Conservation (phyloP, 768 basidiomycete genomes). For the Pleurotus pulmonarius region DNA sequence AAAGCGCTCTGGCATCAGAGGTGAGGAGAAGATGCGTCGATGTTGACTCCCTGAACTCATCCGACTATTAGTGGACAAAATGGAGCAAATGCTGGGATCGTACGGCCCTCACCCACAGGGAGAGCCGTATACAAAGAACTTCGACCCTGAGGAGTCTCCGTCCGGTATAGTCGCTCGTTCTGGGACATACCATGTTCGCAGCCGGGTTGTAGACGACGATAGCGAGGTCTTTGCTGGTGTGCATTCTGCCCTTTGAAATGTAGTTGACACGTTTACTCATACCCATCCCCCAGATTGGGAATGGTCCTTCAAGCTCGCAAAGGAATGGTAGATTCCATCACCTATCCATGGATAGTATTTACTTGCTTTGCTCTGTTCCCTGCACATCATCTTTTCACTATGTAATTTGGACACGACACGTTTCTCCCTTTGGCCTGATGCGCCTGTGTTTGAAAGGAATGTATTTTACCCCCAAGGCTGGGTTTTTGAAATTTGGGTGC, state of each 20-base stretch:
- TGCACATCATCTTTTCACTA: conserved; percentile 13
- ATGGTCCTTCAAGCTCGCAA: conserved; percentile 89
- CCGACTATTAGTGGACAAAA: conserved; percentile 68
- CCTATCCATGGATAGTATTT: conserved; percentile 11
- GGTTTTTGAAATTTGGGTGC: neutral
- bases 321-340: conserved; percentile 71
- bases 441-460: neutral
- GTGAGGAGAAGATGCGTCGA: conserved; percentile 30
- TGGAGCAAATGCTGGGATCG: conserved; percentile 93
- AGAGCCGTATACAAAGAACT: conserved; percentile 69
- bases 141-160: conserved; percentile 66
- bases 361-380: conserved; percentile 9
- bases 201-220: conserved; percentile 88
- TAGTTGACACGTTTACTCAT: neutral
- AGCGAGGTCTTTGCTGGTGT: conserved; percentile 73
- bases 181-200: conserved; percentile 74
- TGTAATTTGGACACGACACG: conserved; percentile 12
- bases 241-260: conserved; percentile 17
- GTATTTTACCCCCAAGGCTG: neutral
- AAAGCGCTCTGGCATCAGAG: conserved; percentile 72
- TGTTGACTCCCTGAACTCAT: conserved; percentile 5
- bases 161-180: conserved; percentile 83
- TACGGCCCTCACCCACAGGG: conserved; percentile 73
- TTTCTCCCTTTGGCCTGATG: neutral
- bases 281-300: conserved; percentile 55